Evolutionary conservation across 805 yeast genomes (phyloP), one percentile per base, ranked within the genome.

Genomic region (Wickerhamiella galacta): DNA sequence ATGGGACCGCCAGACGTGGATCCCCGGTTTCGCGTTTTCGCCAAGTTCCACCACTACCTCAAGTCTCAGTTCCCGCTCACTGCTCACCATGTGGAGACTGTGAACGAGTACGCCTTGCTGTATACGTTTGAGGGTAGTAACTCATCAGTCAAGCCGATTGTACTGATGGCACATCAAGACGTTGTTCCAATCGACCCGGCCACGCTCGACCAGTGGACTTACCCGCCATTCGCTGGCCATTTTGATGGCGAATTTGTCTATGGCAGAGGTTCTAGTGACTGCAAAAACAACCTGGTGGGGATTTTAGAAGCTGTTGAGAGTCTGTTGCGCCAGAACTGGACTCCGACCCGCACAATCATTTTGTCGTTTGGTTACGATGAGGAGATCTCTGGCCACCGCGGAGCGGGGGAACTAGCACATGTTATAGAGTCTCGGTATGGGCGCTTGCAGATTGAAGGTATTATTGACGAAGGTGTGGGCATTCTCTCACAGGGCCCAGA

Each of bases 261-360:
- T 66, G 93, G 93, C 2, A 65, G 93, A 45, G 94, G 94, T 25
- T 51, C 79, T 3, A 53, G 64, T 28, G 94, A 82, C 51, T 74
- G 82, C 49, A 82, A 82, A 52, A 73, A 73, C 48, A 54, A 72
- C 22, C 57, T 82, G 31, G 59, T 75, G 39, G 76, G 72, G 2
- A 64, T 75, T 31, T 49, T 79, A 47, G 85, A 78, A 49, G 63
- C 83, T 2, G 50, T 69, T n/a, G 81, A 75, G 45, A 52, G 57
- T 31, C 52, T 76, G 21, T 47, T 78, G 19, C 44, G 54, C 21
- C 62, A 61, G 14, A 72, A 63, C 1, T 76, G 62, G 54, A 35
- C 48, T 27, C 80, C 83, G n/a, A 51, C 61, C 33, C 68, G 93
- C 52, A 64, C 80, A 2, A 50, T 78, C 11, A 39, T 80, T 8